These are phyloP conservation scores for Amoebophrya sp. DNA, from an alignment of 169 alveolate species.

Conservation along the genomic window DNA sequence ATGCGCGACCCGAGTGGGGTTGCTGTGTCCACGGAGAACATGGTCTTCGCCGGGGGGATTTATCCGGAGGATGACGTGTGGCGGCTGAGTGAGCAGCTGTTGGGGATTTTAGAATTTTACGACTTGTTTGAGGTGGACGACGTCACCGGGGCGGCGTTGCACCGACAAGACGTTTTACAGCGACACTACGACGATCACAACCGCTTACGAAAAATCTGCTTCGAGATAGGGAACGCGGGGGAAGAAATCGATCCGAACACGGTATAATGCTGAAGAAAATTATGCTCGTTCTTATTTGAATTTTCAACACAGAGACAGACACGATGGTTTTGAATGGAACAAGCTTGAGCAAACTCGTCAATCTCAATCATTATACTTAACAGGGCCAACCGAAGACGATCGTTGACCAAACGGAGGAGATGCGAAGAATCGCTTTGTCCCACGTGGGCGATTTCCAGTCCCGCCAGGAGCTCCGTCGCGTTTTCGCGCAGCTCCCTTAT, in stretches of 20 bases:
- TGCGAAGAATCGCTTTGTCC: neutral
- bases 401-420: neutral
- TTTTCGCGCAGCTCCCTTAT: conserved; percentile 37
- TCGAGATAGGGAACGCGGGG: neutral
- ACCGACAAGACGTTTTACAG: conserved; percentile 40
- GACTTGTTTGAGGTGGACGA: conserved; percentile 55
- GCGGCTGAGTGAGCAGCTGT: conserved; percentile 38
- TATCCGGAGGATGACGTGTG: conserved; percentile 29
- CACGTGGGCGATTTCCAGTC: neutral
- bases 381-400: no score
- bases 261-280: no score
- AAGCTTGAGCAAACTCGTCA: no score
- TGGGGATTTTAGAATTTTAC: conserved; percentile 47
- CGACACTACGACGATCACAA: conserved; percentile 43
- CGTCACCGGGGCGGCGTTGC: conserved; percentile 48
- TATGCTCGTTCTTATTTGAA: no score
- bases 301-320: no score
- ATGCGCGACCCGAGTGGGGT: no score
- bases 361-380: no score
- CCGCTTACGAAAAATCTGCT: conserved; percentile 34
- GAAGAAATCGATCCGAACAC: neutral
- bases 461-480: conserved; percentile 37
- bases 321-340: no score
- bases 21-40: no score
- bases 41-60: conserved; percentile 30